Base-by-base conservation (phyloP, 2,329 filamentous ascomycete genomes). In the Verticillium longisporum region DNA sequence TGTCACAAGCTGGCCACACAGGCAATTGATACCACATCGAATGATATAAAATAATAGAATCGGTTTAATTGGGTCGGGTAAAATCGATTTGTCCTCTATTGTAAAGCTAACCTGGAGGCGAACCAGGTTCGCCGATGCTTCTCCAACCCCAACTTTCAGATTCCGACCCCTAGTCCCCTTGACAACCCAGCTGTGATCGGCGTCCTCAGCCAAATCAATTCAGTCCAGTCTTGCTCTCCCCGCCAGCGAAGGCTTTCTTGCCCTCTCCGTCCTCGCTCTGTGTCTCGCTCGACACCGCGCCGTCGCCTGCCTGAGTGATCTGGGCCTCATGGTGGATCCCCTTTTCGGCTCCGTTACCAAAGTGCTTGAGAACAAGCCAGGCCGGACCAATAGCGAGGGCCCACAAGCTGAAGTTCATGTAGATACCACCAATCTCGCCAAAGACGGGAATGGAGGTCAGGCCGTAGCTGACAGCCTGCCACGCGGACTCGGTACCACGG, bases 391-490 rank as follows among this genome's bases (percentile, higher is more conserved):
- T 74, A 0, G 88, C 80, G 0, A 88, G 65, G 0, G 76, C 88
- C 87, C 88, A 91, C 0, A 91, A 75, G 0, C 75, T 83, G 69
- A 91, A 90, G 67, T 91, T 91, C 67, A 90, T 75, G 68, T 91
- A 91, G 0, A 90, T 80, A 15, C 80, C 85, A 2, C 88, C 88
- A 2, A 89, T 80, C 57, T 86, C 75, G 1, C 83, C 87, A 70
- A 91, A 87, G 6, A 89, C 70, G 0, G 77, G 74, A 10, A 90
- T 66, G 2, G 85, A 87, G 9, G 82, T 83, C 0, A 91, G 72
- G 0, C 88, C 89, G 62, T 91, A 92, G 67, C 86, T 89, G 15
- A 92, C 74, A 6, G 88, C 88, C 69, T 92, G 89, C 75, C 86
- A 88, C 0, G 87, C 89, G 1, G 87, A 90, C 72, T 92, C 88